Percentiles rank a stretch among this genome's conserved stretches.
Conservation (phyloP, 345 rosid species). For the Orychophragmus violaceus region DNA sequence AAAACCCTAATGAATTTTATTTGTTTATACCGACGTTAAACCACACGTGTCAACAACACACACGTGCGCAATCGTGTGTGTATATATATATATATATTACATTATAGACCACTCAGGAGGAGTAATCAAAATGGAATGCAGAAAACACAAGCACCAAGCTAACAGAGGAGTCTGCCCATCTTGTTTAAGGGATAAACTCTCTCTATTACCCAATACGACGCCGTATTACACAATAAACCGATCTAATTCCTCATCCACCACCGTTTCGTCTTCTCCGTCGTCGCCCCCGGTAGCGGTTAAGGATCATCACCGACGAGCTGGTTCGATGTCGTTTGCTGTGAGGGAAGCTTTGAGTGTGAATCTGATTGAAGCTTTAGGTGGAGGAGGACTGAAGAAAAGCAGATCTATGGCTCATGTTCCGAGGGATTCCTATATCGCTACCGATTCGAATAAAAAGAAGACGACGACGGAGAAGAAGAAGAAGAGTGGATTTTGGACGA, state of each 20-base stretch:
- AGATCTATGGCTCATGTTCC: constrained; percentile 56
- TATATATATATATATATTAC: neutral
- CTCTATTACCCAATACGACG: constrained; percentile 14
- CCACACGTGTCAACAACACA: constrained; percentile 11
- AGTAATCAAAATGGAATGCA: constrained; percentile 20
- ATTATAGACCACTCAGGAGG: neutral
- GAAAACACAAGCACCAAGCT: constrained; percentile 25
- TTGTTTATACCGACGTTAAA: neutral
- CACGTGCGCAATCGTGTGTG: constrained; percentile 1
- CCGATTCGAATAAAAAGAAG: too few relatives aligned
- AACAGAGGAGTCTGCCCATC: constrained; percentile 27
- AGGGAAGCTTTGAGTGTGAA: constrained; percentile 5
- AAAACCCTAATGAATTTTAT: neutral
- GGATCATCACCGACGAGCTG: constrained; percentile 34
- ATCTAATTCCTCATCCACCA: constrained; percentile 7
- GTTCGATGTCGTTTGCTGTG: constrained; percentile 37
- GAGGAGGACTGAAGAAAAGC: constrained; percentile 77
- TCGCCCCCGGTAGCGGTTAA: constrained; percentile 17
- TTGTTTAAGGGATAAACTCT: constrained; percentile 28
- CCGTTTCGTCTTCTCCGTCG: constrained; percentile 22
- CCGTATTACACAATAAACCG: constrained; percentile 11
- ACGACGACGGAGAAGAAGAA: constrained; percentile 6
- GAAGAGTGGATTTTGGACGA: constrained; percentile 62
- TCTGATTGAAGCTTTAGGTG: constrained; percentile 13
- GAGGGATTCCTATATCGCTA: constrained; percentile 25